Conservation (phyloP, 371 early-diverging fungal genomes). For the Circinella minor region DNA sequence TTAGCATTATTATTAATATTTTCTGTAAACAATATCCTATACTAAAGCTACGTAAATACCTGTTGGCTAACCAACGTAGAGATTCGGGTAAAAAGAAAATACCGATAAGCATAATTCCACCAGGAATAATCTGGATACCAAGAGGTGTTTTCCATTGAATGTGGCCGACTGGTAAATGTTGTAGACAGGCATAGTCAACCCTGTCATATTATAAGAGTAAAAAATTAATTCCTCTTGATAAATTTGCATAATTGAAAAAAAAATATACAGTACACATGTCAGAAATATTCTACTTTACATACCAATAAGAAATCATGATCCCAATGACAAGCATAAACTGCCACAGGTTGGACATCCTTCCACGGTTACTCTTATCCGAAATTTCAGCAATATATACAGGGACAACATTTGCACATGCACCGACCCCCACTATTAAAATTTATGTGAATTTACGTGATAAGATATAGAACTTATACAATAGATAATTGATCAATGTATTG, state of each 20-base stretch:
- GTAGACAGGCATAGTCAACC: conserved; percentile 47
- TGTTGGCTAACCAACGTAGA: conserved; percentile 67
- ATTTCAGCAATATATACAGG: conserved; percentile 56
- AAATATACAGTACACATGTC: too few relatives aligned
- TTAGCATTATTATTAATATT: not conserved
- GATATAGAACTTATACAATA: too few relatives aligned
- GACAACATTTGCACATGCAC: conserved; percentile 47
- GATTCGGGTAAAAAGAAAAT: conserved; percentile 65
- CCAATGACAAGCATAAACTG: conserved; percentile 50
- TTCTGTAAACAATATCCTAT: too few relatives aligned
- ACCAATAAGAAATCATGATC: conserved; percentile 55
- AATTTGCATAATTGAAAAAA: too few relatives aligned
- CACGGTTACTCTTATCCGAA: conserved; percentile 40
- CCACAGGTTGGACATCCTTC: conserved; percentile 50
- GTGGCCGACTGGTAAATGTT: conserved; percentile 27
- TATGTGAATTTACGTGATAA: not conserved
- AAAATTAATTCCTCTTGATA: not conserved
- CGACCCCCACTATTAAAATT: conserved; percentile 41
- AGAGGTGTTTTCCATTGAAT: conserved; percentile 46
- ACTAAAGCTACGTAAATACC: not conserved
- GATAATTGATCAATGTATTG: not conserved
- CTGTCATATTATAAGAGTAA: conserved; percentile 6
- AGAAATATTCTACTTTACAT: not conserved
- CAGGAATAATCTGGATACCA: conserved; percentile 59
- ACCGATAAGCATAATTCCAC: conserved; percentile 50